Conservation (phyloP, 169 alveolate species). For the Prorocentrum cordatum region DNA sequence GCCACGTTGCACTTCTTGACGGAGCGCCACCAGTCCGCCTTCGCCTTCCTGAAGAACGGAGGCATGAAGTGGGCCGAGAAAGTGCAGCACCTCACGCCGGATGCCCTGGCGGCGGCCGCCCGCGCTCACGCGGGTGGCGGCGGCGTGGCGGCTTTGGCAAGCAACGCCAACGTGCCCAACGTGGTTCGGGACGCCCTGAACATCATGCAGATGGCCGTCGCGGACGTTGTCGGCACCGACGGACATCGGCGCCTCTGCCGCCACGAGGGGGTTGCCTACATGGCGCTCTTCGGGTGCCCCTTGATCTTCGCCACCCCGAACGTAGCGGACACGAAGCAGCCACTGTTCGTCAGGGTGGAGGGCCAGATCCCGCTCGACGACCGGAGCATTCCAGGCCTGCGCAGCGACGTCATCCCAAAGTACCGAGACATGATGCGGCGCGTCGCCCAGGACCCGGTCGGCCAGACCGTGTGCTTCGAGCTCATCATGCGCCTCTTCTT, state of each 20-base stretch:
- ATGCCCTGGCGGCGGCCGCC: slow-evolving; percentile 1
- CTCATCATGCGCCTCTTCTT: neutral
- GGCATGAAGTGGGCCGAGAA: neutral
- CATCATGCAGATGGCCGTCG: neutral
- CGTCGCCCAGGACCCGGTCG: slow-evolving; percentile 9
- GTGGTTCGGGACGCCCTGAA: neutral
- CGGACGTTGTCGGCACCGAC: neutral
- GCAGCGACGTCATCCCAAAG: neutral
- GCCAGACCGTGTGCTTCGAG: neutral
- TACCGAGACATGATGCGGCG: slow-evolving; percentile 12
- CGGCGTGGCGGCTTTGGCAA: neutral
- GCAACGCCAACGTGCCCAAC: neutral
- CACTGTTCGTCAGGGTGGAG: too few relatives aligned
- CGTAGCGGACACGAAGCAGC: slow-evolving; percentile 22
- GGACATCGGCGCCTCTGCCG: slow-evolving; percentile 21
- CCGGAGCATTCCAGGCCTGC: too few relatives aligned
- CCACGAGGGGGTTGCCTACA: neutral
- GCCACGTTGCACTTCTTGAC: neutral
- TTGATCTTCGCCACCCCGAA: slow-evolving; percentile 6
- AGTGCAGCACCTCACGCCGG: neutral
- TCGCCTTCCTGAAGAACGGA: neutral
- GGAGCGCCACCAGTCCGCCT: neutral
- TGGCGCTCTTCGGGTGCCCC: neutral
- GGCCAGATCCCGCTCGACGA: too few relatives aligned
- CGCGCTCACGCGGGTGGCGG: neutral